Evolutionary conservation across 2,329 filamentous ascomycete species (phyloP).

Genomic region (Neopestalotiopsis sp.): DNA sequence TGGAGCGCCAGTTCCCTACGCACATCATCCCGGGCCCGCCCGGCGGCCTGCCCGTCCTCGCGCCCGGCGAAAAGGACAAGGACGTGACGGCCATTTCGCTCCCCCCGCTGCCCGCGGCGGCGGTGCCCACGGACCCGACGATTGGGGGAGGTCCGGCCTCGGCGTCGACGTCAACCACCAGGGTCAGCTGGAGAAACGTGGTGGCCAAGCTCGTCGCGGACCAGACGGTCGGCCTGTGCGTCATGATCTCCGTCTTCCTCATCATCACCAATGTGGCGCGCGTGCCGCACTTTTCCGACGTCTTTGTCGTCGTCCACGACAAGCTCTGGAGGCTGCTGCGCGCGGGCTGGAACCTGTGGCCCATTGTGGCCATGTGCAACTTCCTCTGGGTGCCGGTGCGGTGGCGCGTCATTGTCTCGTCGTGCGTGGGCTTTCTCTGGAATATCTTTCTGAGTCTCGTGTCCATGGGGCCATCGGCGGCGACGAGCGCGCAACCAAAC

Average conservation of each 20-base stretch:
- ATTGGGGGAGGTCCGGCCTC: neutral
- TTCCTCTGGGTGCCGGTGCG: constrained; percentile 43
- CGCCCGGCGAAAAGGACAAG: constrained; percentile 33
- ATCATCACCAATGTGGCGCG: constrained; percentile 42
- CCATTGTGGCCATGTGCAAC: constrained; percentile 41
- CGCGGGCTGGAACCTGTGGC: constrained; percentile 45
- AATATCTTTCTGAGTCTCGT: constrained; percentile 44
- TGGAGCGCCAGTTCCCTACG: constrained; percentile 42
- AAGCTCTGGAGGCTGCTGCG: constrained; percentile 37
- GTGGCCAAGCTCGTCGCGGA: constrained; percentile 42
- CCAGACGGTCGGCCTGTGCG: constrained; percentile 41
- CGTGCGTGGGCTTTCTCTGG: constrained; percentile 43
- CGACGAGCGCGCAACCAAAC: neutral
- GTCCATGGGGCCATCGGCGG: constrained; percentile 25
- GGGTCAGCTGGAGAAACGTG: constrained; percentile 41
- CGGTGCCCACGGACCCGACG: neutral
- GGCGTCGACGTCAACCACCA: neutral
- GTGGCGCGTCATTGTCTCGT: constrained; percentile 41
- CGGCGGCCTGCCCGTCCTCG: constrained; percentile 21
- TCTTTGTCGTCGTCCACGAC: constrained; percentile 34
- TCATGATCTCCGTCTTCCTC: constrained; percentile 41
- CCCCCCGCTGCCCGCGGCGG: neutral
- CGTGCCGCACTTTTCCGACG: constrained; percentile 29
- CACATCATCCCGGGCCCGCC: constrained; percentile 27
- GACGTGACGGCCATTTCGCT: neutral